Evolutionary conservation across 2,329 filamentous ascomycete genomes (phyloP), one percentile per base, ranked within the genome.

Genomic region (Penicillium glabrum): DNA sequence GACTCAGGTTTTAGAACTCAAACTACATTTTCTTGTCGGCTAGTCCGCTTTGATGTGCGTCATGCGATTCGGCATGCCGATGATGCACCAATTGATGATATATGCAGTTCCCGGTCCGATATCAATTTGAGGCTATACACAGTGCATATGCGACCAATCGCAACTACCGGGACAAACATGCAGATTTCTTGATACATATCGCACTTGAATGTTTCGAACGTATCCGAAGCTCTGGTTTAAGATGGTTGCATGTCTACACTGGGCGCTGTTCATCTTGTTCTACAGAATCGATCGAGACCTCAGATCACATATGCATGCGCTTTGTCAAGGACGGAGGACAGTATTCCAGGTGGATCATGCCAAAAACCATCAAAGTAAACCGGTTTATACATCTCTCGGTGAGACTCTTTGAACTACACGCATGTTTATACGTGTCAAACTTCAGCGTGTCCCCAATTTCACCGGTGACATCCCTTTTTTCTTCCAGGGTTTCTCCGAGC

Each of bases 61-160:
- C 47, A 50, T 23, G 43, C 23, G 24, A 46, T 27, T 59, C 53
- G 53, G 56, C 45, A 59, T 59, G 56, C 56, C 56, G 56, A 59
- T 58, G 48, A 31, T 55, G 52, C 48, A 52, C 21, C 39, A 41
- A 24, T 39, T 37, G 46, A 26, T 23, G 35, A 14, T 50, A 21
- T 48, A 9, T 33, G 8, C 19, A n/a, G 31, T 21, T 1, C 14
- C n/a, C 33, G 19, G 47, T 41, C 49, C 26, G 26, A 44, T 45
- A 43, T 51, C n/a, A 26, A 43, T 19, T 45, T 35, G 39, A 51
- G 39, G 49, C 49, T 35, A 27, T 44, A 29, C 14, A 24, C 13
- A 16, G 10, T 27, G 24, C 46, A 48, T 48, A 21, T 16, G 6
- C 33, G 26, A 35, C 29, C 19, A 47, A 14, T 35, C 8, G 19